Percentiles rank a stretch among this genome's conserved stretches.
Evolutionary conservation across 2,329 filamentous ascomycete species (phyloP).

Genomic region (Trichoderma simmonsii): DNA sequence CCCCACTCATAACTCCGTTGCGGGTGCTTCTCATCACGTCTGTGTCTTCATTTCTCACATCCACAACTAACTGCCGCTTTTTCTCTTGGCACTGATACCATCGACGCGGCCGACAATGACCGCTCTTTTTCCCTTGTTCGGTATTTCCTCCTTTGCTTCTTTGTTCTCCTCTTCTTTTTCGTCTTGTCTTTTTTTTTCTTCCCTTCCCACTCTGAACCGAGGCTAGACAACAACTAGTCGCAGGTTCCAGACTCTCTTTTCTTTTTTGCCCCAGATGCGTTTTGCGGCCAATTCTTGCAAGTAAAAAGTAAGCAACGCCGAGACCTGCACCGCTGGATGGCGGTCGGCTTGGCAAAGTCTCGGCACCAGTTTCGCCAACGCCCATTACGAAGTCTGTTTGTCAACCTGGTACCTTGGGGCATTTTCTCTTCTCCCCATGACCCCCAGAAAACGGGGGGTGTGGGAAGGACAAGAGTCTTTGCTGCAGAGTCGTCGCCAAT

Average conservation of each 20-base stretch:
- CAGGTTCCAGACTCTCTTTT: constrained; percentile 13
- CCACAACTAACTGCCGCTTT: constrained; percentile 12
- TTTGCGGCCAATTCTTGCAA: background rate
- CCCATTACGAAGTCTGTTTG: constrained; percentile 9
- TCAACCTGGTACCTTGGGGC: background rate
- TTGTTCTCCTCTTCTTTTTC: background rate
- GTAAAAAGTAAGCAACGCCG: constrained; percentile 18
- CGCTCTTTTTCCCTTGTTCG: background rate
- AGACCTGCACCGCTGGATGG: constrained; percentile 19
- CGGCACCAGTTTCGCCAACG: constrained; percentile 18
- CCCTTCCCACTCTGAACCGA: background rate
- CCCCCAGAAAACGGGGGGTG: background rate
- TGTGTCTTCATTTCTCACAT: constrained; percentile 8
- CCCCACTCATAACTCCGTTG: constrained; percentile 1
- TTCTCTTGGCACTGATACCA: constrained; percentile 10
- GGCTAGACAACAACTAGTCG: background rate
- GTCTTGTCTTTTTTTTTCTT: background rate
- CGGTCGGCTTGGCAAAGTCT: constrained; percentile 20
- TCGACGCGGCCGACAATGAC: background rate
- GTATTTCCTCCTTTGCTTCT: background rate
- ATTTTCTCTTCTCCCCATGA: background rate
- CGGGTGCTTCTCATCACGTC: background rate
- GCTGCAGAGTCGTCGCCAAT: background rate
- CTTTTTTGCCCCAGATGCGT: background rate
- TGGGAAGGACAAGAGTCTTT: background rate